A percentile compares a stretch with the other conserved stretches of the same genome.
Evolutionary conservation across 805 yeast genomes (phyloP).

Genomic region (Ogataea pini): DNA sequence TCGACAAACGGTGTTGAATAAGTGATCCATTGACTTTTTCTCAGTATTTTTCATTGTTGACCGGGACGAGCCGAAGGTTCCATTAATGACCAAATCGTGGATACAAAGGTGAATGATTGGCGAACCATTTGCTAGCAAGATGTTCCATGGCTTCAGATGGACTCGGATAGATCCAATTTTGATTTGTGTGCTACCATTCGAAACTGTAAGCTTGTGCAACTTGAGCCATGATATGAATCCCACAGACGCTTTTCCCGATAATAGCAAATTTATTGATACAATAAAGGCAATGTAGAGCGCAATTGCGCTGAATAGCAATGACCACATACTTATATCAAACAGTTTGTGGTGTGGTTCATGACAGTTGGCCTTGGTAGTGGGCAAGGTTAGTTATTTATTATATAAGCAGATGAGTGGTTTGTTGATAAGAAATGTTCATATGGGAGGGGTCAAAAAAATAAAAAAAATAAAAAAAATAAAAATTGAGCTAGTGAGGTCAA

Average conservation of each 20-base stretch:
- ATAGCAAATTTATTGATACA: conserved; percentile 15
- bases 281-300: conserved; percentile 13
- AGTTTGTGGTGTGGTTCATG: no score
- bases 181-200: conserved; percentile 9
- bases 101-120: not conserved
- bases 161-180: conserved; percentile 19
- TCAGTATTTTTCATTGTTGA: no score
- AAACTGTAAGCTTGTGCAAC: conserved; percentile 18
- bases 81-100: not conserved
- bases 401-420: not conserved
- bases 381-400: no score
- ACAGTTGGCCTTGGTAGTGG: no score
- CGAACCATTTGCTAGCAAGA: conserved; percentile 3
- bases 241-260: conserved; percentile 23
- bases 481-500: not conserved
- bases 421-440: not conserved
- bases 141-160: conserved; percentile 21
- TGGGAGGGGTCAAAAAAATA: not conserved
- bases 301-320: conserved; percentile 4
- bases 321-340: not conserved
- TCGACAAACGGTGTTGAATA: not conserved
- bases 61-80: not conserved
- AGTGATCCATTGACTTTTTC: no score
- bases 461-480: not conserved
- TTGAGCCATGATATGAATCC: conserved; percentile 30